Evolutionary conservation across 176 grass and related monocot genomes (phyloP).

Genomic region (Oryza glaberrima): DNA sequence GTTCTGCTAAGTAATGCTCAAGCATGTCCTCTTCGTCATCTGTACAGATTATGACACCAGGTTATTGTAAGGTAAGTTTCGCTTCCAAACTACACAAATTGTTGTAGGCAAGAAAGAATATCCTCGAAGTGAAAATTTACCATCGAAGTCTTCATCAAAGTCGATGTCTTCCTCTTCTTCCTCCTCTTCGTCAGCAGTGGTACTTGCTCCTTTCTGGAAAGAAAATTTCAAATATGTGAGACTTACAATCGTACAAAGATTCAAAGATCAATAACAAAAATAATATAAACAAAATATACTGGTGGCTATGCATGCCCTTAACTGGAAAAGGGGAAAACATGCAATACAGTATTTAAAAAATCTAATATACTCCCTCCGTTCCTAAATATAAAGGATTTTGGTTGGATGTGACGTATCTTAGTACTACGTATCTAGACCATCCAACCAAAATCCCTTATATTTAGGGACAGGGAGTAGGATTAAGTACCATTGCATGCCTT

Average conservation of each 20-base stretch:
- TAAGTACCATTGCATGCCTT: slow-evolving; percentile 73
- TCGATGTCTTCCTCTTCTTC: slow-evolving; percentile 96
- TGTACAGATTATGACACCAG: slow-evolving; percentile 34
- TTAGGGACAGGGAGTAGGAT: background rate
- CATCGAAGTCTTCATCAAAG: slow-evolving; percentile 96
- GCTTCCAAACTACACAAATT: slow-evolving; percentile 10
- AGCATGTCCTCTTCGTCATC: slow-evolving; percentile 99
- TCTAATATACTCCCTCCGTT: background rate
- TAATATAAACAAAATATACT: slow-evolving; percentile 4
- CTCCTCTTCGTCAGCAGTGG: slow-evolving; percentile 70
- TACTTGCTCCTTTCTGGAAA: slow-evolving; percentile 82
- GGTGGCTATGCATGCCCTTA: slow-evolving; percentile 29
- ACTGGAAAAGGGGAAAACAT: background rate
- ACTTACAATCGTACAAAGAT: slow-evolving; percentile 30
- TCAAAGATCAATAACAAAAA: slow-evolving; percentile 24
- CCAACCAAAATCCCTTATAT: too few species aligned
- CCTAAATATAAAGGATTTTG: too few species aligned
- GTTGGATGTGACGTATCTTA: too few species aligned
- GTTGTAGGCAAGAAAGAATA: background rate
- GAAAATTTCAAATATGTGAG: slow-evolving; percentile 28
- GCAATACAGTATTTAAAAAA: slow-evolving; percentile 10
- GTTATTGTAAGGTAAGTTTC: slow-evolving; percentile 22
- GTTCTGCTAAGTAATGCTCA: slow-evolving; percentile 94
- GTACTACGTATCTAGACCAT: too few species aligned
- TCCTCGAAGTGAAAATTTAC: slow-evolving; percentile 46